phyloP scores from a whole-genome alignment of 108 stramenopile genomes.

The Mayamaea pseudoterrestris region DNA sequence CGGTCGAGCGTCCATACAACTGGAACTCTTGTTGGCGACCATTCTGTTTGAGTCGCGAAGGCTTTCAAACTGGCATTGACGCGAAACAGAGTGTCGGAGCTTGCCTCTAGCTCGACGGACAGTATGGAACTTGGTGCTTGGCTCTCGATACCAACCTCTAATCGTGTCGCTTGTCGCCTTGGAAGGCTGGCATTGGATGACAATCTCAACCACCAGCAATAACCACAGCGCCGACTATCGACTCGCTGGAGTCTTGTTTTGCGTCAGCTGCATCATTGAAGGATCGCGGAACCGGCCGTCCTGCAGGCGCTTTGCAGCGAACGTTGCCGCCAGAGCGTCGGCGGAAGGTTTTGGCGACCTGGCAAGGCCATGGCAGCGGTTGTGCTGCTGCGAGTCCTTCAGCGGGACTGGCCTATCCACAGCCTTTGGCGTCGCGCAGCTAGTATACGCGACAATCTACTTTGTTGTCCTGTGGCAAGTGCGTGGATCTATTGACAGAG shows the following conservation, averaged over 20 bases:
- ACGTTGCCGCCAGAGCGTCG: constrained; percentile 42
- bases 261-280: constrained; percentile 62
- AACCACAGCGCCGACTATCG: constrained; percentile 53
- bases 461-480: constrained; percentile 17
- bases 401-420: constrained; percentile 31
- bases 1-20: constrained; percentile 62
- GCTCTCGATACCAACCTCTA: constrained; percentile 26
- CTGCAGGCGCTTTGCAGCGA: constrained; percentile 43
- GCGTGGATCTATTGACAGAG: neutral
- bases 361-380: constrained; percentile 38
- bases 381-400: constrained; percentile 18
- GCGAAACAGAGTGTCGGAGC: no score
- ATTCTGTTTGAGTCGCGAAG: constrained; percentile 82
- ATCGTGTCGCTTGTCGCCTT: constrained; percentile 20
- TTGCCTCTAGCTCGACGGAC: no score
- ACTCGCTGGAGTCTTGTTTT: constrained; percentile 64
- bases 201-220: neutral
- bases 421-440: constrained; percentile 69
- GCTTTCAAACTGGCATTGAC: constrained; percentile 74
- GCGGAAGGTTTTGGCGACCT: constrained; percentile 65
- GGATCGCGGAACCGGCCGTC: constrained; percentile 57
- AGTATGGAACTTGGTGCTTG: constrained; percentile 27
- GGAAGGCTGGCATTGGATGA: constrained; percentile 12
- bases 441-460: constrained; percentile 50
- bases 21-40: constrained; percentile 69